Evolutionary conservation across 2,329 filamentous ascomycete species (phyloP).

Genomic region (Aspergillus puulaauensis): DNA sequence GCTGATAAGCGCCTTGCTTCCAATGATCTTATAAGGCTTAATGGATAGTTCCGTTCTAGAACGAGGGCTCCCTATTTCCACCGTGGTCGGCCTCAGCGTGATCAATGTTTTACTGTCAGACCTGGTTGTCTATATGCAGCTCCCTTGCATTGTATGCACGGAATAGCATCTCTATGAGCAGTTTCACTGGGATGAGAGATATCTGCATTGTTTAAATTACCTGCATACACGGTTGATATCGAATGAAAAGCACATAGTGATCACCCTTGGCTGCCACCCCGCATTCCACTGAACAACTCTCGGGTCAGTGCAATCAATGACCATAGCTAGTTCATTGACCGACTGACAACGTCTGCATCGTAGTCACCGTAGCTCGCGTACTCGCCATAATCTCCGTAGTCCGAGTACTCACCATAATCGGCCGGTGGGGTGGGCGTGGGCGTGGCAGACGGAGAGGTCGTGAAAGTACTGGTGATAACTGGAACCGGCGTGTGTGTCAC

Average conservation of each 20-base stretch:
- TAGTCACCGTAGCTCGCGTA: constrained; percentile 22
- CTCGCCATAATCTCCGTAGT: constrained; percentile 15
- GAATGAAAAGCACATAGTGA: background rate
- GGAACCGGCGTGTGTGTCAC: background rate
- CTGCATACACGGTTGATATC: background rate
- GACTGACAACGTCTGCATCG: background rate
- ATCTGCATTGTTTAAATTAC: background rate
- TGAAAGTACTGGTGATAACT: background rate
- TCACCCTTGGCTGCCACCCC: background rate
- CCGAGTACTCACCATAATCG: constrained; percentile 17
- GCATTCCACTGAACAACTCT: background rate
- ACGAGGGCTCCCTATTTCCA: background rate
- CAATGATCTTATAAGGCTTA: background rate
- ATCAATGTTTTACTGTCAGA: too few relatives aligned
- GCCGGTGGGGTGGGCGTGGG: constrained; percentile 7
- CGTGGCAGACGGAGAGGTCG: background rate
- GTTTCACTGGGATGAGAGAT: background rate
- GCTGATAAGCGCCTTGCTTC: background rate
- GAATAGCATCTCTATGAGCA: background rate
- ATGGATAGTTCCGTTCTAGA: background rate
- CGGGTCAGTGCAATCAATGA: too few relatives aligned
- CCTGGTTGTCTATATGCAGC: background rate
- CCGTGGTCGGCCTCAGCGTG: too few relatives aligned
- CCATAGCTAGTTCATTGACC: too few relatives aligned
- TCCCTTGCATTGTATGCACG: background rate